Evolutionary conservation across 2,329 filamentous ascomycete genomes (phyloP).

Genomic region (Thelonectria blattea): DNA sequence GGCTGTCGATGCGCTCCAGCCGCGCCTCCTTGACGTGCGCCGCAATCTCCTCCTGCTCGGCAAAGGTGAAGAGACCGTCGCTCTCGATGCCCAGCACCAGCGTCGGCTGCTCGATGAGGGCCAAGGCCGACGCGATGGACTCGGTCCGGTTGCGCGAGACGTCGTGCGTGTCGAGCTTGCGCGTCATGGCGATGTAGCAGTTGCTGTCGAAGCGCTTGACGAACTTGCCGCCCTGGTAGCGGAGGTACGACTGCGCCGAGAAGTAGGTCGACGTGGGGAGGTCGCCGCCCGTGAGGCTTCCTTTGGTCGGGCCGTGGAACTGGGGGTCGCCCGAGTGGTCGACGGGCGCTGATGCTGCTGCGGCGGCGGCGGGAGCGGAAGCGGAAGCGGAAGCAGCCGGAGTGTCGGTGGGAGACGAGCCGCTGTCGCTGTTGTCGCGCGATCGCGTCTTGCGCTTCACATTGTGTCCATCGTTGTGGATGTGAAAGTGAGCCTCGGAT

Average conservation of each 20-base stretch:
- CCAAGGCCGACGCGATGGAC: constrained; percentile 75
- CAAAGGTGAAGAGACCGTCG: constrained; percentile 95
- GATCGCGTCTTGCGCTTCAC: constrained; percentile 61
- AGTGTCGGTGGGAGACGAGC: constrained; percentile 31
- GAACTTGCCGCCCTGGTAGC: constrained; percentile 96
- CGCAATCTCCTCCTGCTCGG: constrained; percentile 92
- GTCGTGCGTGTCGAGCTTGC: constrained; percentile 97
- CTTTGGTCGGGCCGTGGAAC: constrained; percentile 68
- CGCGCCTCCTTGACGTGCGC: constrained; percentile 77
- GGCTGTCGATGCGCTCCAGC: constrained; percentile 87
- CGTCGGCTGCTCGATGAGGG: constrained; percentile 84
- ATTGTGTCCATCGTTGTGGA: constrained; percentile 83
- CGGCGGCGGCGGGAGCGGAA: too few species aligned
- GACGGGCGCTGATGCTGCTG: too few species aligned
- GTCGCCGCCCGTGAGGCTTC: constrained; percentile 58
- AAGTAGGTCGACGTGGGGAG: constrained; percentile 82
- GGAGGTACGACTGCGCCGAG: constrained; percentile 95
- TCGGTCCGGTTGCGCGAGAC: constrained; percentile 78
- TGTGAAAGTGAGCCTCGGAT: constrained; percentile 76
- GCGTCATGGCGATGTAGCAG: constrained; percentile 98
- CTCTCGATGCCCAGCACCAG: constrained; percentile 94
- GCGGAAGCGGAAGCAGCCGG: constrained; percentile 23
- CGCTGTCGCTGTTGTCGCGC: constrained; percentile 50
- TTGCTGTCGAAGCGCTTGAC: constrained; percentile 97
- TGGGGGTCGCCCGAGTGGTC: constrained; percentile 61